Conservation (phyloP, 148 eudicot species). For the Silene latifolia region DNA sequence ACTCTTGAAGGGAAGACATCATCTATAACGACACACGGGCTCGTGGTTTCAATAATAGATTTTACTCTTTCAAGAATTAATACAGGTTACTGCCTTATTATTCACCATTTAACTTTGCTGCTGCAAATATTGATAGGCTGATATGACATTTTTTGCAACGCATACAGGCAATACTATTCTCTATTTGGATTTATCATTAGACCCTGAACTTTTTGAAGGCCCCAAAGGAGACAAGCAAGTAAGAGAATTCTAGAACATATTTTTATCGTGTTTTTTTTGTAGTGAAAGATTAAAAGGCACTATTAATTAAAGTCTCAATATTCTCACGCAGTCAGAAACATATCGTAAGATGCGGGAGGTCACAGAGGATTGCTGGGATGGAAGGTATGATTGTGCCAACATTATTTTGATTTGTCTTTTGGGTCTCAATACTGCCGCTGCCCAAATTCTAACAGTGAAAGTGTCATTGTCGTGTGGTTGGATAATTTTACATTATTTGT, state of each 20-base stretch:
- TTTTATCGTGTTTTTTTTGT: background rate
- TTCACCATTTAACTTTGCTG: background rate
- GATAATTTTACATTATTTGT: background rate
- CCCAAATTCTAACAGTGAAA: too few relatives aligned
- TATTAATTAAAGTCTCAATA: constrained; percentile 4
- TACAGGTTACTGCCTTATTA: constrained; percentile 46
- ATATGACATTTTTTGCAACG: background rate
- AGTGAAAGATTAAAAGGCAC: constrained; percentile 4
- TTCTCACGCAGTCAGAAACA: constrained; percentile 71
- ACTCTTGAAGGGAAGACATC: constrained; percentile 60
- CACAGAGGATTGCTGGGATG: constrained; percentile 93
- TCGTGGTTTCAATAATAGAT: constrained; percentile 74
- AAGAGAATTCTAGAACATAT: constrained; percentile 16
- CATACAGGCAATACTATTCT: constrained; percentile 75
- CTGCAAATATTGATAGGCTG: constrained; percentile 20
- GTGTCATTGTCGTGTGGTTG: background rate
- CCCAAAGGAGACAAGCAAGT: constrained; percentile 93
- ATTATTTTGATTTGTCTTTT: background rate
- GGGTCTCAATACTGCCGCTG: too few relatives aligned
- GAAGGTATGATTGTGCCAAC: constrained; percentile 50
- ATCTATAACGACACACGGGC: constrained; percentile 57
- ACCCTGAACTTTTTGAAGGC: constrained; percentile 91
- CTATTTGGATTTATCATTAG: constrained; percentile 77
- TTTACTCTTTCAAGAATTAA: constrained; percentile 93
- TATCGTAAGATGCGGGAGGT: constrained; percentile 85